Evolutionary conservation across 805 yeast species (phyloP).

Genomic region (Metschnikowia reukaufii): DNA sequence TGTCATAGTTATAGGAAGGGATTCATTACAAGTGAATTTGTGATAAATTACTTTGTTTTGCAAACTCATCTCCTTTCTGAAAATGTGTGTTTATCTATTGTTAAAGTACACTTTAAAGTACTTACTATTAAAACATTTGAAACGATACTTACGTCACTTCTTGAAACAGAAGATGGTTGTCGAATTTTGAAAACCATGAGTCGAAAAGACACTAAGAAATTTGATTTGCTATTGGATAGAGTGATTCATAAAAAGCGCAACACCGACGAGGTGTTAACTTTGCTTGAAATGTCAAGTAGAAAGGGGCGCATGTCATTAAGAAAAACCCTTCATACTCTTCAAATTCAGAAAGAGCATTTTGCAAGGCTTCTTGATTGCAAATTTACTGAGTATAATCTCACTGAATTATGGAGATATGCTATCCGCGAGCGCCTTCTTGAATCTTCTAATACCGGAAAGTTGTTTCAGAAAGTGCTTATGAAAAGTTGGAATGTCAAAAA

Average conservation of each 20-base stretch:
- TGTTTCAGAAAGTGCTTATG: slow-evolving; percentile 17
- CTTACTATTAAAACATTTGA: slow-evolving; percentile 2
- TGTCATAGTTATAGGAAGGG: slow-evolving; percentile 4
- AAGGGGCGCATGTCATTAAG: slow-evolving; percentile 2
- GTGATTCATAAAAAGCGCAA: not conserved
- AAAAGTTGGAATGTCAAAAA: slow-evolving; percentile 14
- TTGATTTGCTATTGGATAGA: not conserved
- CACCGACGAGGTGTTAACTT: not conserved
- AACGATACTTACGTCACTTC: not conserved
- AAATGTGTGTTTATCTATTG: not conserved
- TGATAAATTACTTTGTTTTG: slow-evolving; percentile 5
- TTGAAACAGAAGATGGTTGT: slow-evolving; percentile 4
- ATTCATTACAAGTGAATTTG: slow-evolving; percentile 2
- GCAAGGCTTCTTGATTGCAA: not conserved
- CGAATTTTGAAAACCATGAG: slow-evolving; percentile 7
- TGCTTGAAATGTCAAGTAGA: slow-evolving; percentile 9
- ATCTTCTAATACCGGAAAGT: slow-evolving; percentile 4
- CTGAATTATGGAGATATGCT: slow-evolving; percentile 18
- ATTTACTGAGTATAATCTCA: slow-evolving; percentile 15
- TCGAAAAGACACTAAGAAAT: slow-evolving; percentile 1
- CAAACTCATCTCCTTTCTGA: slow-evolving; percentile 2
- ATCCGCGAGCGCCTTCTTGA: slow-evolving; percentile 15
- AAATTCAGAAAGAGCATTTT: not conserved
- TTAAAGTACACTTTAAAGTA: not conserved
- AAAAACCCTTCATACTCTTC: slow-evolving; percentile 1